Percentiles rank a stretch among this genome's conserved stretches.
phyloP scores from a whole-genome alignment of 495 filamentous ascomycete species.

The Choiromyces venosus region DNA sequence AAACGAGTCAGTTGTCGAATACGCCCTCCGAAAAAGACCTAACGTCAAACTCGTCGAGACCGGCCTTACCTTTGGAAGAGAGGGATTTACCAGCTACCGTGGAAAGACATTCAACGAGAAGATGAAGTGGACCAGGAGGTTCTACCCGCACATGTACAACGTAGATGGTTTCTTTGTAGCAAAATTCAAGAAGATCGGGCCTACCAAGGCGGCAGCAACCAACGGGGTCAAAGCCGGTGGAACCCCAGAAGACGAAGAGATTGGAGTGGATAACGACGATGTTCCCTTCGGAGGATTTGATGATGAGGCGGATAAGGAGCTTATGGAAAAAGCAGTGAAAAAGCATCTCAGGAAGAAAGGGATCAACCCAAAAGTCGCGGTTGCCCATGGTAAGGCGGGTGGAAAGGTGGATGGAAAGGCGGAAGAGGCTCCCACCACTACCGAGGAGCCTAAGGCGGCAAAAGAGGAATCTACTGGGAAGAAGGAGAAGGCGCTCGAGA shows the following conservation, averaged over 20 bases:
- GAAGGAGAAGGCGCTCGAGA: slow-evolving; percentile 44
- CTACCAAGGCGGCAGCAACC: slow-evolving; percentile 54
- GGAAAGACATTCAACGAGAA: slow-evolving; percentile 82
- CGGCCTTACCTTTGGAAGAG: slow-evolving; percentile 83
- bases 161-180: slow-evolving; percentile 98
- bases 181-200: slow-evolving; percentile 89
- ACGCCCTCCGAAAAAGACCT: slow-evolving; percentile 79
- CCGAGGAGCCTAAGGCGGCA: slow-evolving; percentile 4
- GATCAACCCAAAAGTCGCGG: slow-evolving; percentile 54
- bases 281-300: slow-evolving; percentile 62
- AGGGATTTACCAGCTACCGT: slow-evolving; percentile 81
- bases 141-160: slow-evolving; percentile 93
- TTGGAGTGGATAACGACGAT: slow-evolving; percentile 43
- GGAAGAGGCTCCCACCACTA: slow-evolving; percentile 4
- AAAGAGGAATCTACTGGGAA: slow-evolving; percentile 16
- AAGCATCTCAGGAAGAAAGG: slow-evolving; percentile 60
- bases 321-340: slow-evolving; percentile 56
- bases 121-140: slow-evolving; percentile 79
- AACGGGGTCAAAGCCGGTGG: slow-evolving; percentile 43
- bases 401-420: slow-evolving; percentile 9
- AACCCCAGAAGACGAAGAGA: slow-evolving; percentile 45
- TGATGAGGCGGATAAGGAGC: slow-evolving; percentile 55
- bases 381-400: slow-evolving; percentile 43
- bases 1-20: slow-evolving; percentile 90
- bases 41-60: slow-evolving; percentile 93